These are phyloP conservation scores for Pythium sukuiense DNA, from an alignment of 352 stramenopile species.

Conservation along the genomic window DNA sequence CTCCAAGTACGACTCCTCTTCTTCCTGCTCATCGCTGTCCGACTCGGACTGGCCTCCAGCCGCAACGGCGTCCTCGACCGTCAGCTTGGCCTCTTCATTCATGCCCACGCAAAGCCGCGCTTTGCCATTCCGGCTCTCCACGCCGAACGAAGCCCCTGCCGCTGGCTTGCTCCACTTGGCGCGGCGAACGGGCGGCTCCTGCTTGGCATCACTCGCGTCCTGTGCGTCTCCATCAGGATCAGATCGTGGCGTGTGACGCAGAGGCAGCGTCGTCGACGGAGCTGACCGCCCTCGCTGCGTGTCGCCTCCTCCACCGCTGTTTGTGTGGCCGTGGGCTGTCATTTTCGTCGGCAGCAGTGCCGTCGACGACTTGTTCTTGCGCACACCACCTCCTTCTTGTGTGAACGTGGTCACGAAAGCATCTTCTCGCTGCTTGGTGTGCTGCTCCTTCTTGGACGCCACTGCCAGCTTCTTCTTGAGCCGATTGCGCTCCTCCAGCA, in stretches of 20 bases:
- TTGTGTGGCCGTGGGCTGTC: background rate
- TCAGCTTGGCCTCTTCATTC: conserved; percentile 9
- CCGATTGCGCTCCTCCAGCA: conserved; percentile 81
- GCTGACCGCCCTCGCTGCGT: conserved; percentile 43
- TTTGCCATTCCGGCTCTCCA: conserved; percentile 24
- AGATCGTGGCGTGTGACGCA: conserved; percentile 15
- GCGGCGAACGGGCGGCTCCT: conserved; percentile 18
- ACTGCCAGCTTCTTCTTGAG: conserved; percentile 77
- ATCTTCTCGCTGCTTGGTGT: conserved; percentile 62
- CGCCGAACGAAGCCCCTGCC: conserved; percentile 8
- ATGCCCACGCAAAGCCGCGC: conserved; percentile 14
- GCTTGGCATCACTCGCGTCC: conserved; percentile 1
- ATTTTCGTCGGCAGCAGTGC: conserved; percentile 42
- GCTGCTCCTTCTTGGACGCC: conserved; percentile 48
- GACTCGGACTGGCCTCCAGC: conserved; percentile 3
- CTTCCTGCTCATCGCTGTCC: conserved; percentile 33
- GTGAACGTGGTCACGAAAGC: conserved; percentile 76
- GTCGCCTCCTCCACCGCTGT: background rate
- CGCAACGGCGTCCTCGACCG: background rate
- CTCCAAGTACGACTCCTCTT: conserved; percentile 69
- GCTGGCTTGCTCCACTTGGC: conserved; percentile 52
- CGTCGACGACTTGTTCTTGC: conserved; percentile 50
- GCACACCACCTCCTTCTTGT: conserved; percentile 18
- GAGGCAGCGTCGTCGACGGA: conserved; percentile 40
- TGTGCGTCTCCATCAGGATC: background rate